Conservation (phyloP, 179 eudicot genomes). For the Vitellaria paradoxa region DNA sequence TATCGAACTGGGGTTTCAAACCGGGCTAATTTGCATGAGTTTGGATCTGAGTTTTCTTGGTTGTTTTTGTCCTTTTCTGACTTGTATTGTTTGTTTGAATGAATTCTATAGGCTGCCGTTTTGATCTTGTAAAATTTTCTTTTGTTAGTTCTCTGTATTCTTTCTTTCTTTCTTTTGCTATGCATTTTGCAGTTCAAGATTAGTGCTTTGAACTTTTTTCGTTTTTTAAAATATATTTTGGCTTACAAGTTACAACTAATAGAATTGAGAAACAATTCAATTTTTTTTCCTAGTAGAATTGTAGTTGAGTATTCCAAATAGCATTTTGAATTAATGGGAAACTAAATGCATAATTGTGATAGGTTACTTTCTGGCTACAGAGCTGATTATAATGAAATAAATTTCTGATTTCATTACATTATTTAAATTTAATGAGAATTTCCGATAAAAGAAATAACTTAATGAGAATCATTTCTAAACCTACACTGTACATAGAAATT, state of each 20-base stretch:
- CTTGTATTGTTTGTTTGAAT: neutral
- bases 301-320: neutral
- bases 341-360: neutral
- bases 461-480: conserved; percentile 10
- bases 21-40: too few relatives aligned
- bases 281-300: neutral
- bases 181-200: neutral
- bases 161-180: neutral
- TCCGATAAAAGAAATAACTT: neutral
- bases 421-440: neutral
- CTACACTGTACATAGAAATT: neutral
- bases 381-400: neutral
- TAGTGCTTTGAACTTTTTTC: too few relatives aligned
- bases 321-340: neutral
- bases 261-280: neutral
- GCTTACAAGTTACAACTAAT: neutral
- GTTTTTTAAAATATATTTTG: neutral
- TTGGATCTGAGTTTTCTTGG: conserved; percentile 28
- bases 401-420: neutral
- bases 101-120: neutral
- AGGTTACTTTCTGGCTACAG: neutral
- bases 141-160: neutral
- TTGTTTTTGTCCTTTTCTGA: neutral
- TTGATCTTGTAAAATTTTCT: neutral
- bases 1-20: too few relatives aligned